Conservation (phyloP, 2,329 filamentous ascomycete species). For the Fusarium verrucosum region DNA sequence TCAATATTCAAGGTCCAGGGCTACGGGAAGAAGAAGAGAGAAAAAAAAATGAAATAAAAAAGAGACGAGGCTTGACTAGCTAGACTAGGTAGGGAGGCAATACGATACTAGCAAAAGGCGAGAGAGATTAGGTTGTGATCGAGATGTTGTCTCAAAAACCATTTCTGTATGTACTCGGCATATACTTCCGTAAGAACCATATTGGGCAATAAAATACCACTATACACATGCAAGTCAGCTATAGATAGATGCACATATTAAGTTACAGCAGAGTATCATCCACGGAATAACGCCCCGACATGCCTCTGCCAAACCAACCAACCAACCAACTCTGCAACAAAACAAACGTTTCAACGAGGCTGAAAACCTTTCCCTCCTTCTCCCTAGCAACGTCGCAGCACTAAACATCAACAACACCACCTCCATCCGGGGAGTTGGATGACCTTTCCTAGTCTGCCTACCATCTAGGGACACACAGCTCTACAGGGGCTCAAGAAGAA, state of each 20-base stretch:
- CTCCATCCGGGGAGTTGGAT: slow-evolving; percentile 13
- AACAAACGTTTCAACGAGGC: slow-evolving; percentile 17
- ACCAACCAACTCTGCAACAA: background rate
- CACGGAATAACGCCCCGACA: slow-evolving; percentile 2
- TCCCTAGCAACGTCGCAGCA: slow-evolving; percentile 20
- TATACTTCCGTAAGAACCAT: background rate
- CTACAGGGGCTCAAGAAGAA: slow-evolving; percentile 1
- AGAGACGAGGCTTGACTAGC: background rate
- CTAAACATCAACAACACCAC: slow-evolving; percentile 17
- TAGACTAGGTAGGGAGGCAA: slow-evolving; percentile 12
- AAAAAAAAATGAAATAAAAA: background rate
- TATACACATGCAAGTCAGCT: background rate
- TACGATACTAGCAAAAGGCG: slow-evolving; percentile 6
- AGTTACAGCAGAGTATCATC: slow-evolving; percentile 2
- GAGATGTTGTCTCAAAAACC: background rate
- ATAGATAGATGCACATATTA: background rate
- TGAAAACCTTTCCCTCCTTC: slow-evolving; percentile 5
- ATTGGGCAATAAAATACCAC: background rate
- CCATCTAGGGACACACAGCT: too few species aligned
- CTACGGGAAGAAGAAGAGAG: background rate
- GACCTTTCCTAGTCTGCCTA: slow-evolving; percentile 2
- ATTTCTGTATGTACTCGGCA: background rate
- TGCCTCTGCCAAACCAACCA: background rate
- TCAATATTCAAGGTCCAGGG: slow-evolving; percentile 1
- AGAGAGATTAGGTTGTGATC: slow-evolving; percentile 6